Percentiles rank a stretch among this genome's conserved stretches.
Conservation (phyloP, 2,329 filamentous ascomycete species). For the Exserohilum turcica region DNA sequence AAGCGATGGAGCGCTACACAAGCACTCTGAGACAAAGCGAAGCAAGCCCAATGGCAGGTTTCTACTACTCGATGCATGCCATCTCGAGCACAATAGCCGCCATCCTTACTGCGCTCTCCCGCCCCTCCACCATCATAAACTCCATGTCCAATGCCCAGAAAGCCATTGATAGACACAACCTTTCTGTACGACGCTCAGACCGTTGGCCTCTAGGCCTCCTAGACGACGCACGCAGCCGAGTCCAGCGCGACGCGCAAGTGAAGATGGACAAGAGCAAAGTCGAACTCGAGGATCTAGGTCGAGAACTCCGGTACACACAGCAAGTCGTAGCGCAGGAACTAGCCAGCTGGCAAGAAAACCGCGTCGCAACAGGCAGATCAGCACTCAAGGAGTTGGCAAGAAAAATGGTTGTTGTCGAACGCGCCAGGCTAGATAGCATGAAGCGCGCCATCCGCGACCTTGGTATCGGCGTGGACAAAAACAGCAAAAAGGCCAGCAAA, state of each 20-base stretch:
- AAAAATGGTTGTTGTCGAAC: slow-evolving; percentile 79
- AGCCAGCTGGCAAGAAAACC: slow-evolving; percentile 90
- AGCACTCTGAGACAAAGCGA: slow-evolving; percentile 69
- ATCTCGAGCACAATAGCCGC: slow-evolving; percentile 85
- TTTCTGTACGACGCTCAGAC: slow-evolving; percentile 73
- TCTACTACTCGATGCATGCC: slow-evolving; percentile 77
- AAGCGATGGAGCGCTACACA: slow-evolving; percentile 75
- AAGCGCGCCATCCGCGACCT: slow-evolving; percentile 72
- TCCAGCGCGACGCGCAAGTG: slow-evolving; percentile 83
- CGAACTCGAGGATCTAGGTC: slow-evolving; percentile 75
- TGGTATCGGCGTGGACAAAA: slow-evolving; percentile 1
- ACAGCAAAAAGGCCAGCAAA: not conserved
- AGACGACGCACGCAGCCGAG: slow-evolving; percentile 82
- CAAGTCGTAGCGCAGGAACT: slow-evolving; percentile 90
- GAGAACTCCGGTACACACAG: slow-evolving; percentile 88
- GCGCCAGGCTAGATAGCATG: slow-evolving; percentile 78
- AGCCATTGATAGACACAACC: slow-evolving; percentile 76
- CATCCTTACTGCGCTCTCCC: slow-evolving; percentile 76
- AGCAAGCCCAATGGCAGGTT: slow-evolving; percentile 71
- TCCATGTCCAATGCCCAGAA: slow-evolving; percentile 76
- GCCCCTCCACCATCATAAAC: slow-evolving; percentile 77
- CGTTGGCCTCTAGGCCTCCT: slow-evolving; percentile 81
- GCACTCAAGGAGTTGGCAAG: slow-evolving; percentile 77
- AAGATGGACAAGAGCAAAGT: slow-evolving; percentile 71
- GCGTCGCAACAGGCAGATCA: slow-evolving; percentile 75